Evolutionary conservation across 129 eudicot species (phyloP).

Genomic region (Flaveria ramosissima): DNA sequence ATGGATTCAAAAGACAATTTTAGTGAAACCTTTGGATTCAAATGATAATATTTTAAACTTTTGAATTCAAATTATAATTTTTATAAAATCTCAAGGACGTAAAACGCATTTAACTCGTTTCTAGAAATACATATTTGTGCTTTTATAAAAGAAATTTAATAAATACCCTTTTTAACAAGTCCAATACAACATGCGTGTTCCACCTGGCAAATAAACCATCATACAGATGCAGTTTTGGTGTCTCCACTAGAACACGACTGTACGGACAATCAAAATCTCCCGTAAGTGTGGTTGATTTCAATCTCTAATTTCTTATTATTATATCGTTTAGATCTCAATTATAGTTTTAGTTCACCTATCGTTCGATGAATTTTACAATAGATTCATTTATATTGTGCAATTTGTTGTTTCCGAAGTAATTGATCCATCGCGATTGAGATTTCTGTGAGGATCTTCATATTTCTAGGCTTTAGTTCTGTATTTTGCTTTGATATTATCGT

Average conservation of each 20-base stretch:
- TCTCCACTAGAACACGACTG: slow-evolving; percentile 10
- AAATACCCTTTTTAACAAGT: background rate
- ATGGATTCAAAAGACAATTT: too few species aligned
- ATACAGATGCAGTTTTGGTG: background rate
- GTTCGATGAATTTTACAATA: background rate
- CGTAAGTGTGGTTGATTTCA: slow-evolving; percentile 21
- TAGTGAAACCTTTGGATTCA: too few species aligned
- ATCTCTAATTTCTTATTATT: background rate
- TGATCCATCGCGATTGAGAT: slow-evolving; percentile 6
- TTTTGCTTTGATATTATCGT: background rate
- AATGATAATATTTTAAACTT: too few species aligned
- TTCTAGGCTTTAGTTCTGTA: background rate
- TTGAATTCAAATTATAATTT: too few species aligned
- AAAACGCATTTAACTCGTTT: too few species aligned
- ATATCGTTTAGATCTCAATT: slow-evolving; percentile 9
- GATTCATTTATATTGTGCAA: background rate
- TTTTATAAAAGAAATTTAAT: too few species aligned
- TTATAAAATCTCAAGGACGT: too few species aligned
- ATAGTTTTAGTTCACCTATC: background rate
- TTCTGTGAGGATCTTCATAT: slow-evolving; percentile 9
- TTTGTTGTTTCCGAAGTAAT: background rate
- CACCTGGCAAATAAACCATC: slow-evolving; percentile 23
- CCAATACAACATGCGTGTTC: background rate
- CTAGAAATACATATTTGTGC: too few species aligned
- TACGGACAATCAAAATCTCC: slow-evolving; percentile 28